phyloP scores from a whole-genome alignment of 805 yeast species.

The Trichomonascus vanleenenianus region DNA sequence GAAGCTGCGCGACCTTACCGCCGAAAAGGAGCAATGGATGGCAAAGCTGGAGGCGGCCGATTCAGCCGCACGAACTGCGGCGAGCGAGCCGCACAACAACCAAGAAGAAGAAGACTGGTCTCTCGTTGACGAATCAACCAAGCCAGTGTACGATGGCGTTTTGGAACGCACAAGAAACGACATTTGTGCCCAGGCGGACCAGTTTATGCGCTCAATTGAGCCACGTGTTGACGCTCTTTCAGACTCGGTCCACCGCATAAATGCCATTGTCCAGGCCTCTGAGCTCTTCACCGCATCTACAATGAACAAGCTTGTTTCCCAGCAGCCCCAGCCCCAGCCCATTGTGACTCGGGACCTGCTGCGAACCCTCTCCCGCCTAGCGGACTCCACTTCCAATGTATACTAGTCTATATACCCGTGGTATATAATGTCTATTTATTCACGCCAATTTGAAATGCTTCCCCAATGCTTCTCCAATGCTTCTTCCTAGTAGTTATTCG shows the following conservation, averaged over 20 bases:
- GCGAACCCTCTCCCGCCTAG: slow-evolving; percentile 15
- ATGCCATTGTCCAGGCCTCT: slow-evolving; percentile 16
- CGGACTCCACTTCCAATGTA: background rate
- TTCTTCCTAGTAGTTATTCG: too few relatives aligned
- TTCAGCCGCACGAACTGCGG: background rate
- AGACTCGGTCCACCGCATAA: slow-evolving; percentile 19
- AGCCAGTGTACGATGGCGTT: background rate
- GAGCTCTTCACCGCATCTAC: slow-evolving; percentile 15
- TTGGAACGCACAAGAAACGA: too few relatives aligned
- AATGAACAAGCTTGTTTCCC: slow-evolving; percentile 3
- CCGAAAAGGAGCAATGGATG: slow-evolving; percentile 44
- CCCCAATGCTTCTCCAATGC: too few relatives aligned
- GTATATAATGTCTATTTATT: background rate
- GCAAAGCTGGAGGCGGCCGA: background rate
- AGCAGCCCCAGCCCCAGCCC: background rate
- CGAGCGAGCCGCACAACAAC: background rate
- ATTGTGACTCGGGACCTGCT: slow-evolving; percentile 9
- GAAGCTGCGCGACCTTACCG: slow-evolving; percentile 37
- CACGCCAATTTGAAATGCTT: background rate
- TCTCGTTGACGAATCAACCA: background rate
- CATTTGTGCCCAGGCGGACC: background rate
- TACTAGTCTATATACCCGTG: background rate
- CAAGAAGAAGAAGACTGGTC: background rate
- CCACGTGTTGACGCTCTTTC: slow-evolving; percentile 12
- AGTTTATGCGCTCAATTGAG: slow-evolving; percentile 7